phyloP scores from a whole-genome alignment of 441 rosid species.

The Mallotus japonicus region DNA sequence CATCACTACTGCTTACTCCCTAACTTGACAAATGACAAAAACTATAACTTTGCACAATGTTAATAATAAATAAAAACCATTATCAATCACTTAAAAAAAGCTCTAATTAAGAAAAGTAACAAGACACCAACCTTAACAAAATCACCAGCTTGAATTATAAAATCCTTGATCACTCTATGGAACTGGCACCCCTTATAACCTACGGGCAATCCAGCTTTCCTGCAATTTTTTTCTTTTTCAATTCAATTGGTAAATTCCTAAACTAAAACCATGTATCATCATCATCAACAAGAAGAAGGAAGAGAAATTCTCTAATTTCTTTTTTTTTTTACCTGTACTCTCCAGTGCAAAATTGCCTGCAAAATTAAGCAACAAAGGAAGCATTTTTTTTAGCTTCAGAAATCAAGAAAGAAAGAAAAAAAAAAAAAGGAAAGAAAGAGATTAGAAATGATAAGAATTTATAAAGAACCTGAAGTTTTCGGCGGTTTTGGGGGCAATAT shows the following conservation, averaged over 20 bases:
- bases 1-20: background rate
- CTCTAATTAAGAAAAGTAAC: too few species aligned
- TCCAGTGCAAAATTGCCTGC: slow-evolving; percentile 96
- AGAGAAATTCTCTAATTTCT: too few species aligned
- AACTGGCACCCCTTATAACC: slow-evolving; percentile 93
- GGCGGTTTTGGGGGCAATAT: slow-evolving; percentile 83
- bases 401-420: background rate
- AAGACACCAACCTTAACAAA: slow-evolving; percentile 61
- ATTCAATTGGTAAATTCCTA: background rate
- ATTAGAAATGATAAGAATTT: too few species aligned
- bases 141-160: slow-evolving; percentile 97
- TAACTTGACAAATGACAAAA: background rate
- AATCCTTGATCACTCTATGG: slow-evolving; percentile 92
- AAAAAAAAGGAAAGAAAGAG: background rate
- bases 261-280: background rate
- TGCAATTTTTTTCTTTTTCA: slow-evolving; percentile 30
- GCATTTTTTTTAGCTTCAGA: background rate
- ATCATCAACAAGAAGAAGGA: background rate
- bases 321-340: slow-evolving; percentile 62
- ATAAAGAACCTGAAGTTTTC: slow-evolving; percentile 74
- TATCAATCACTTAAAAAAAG: too few species aligned
- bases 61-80: too few species aligned
- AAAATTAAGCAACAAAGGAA: slow-evolving; percentile 5
- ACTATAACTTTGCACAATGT: background rate
- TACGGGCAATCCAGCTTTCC: slow-evolving; percentile 87